phyloP scores from a whole-genome alignment of 192 early-diverging fungal genomes.

The Entomortierella lignicola region DNA sequence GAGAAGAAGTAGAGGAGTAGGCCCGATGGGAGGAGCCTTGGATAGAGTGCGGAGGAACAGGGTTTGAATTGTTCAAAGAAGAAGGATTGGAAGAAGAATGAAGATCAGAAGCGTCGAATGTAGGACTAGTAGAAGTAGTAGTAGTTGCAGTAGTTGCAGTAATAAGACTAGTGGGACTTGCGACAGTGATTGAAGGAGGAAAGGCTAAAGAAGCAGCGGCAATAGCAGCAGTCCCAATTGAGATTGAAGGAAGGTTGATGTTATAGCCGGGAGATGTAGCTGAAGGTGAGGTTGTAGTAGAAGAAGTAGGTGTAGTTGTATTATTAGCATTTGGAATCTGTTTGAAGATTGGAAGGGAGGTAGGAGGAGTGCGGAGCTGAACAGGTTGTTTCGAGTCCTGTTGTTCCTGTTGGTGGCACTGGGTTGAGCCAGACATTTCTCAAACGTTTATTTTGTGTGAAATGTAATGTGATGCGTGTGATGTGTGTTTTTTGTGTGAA shows the following conservation, averaged over 20 bases:
- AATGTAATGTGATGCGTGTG: too few relatives aligned
- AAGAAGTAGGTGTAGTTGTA: too few relatives aligned
- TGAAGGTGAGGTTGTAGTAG: neutral
- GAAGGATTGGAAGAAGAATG: neutral
- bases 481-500: too few relatives aligned
- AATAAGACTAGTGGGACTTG: too few relatives aligned
- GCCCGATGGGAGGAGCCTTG: neutral
- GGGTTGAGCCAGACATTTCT: neutral
- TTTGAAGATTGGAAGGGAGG: neutral
- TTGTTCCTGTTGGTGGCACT: neutral
- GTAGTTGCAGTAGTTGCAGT: neutral
- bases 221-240: neutral
- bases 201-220: neutral
- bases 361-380: neutral
- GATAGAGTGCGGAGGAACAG: neutral
- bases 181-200: neutral
- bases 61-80: neutral
- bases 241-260: neutral
- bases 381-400: neutral
- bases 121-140: neutral
- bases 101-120: neutral
- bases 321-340: too few relatives aligned
- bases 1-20: neutral
- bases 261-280: conserved; percentile 5
- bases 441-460: too few relatives aligned